These are phyloP conservation scores for Grifola frondosa DNA, from an alignment of 1,284 basidiomycete genomes.

Conservation along the genomic window DNA sequence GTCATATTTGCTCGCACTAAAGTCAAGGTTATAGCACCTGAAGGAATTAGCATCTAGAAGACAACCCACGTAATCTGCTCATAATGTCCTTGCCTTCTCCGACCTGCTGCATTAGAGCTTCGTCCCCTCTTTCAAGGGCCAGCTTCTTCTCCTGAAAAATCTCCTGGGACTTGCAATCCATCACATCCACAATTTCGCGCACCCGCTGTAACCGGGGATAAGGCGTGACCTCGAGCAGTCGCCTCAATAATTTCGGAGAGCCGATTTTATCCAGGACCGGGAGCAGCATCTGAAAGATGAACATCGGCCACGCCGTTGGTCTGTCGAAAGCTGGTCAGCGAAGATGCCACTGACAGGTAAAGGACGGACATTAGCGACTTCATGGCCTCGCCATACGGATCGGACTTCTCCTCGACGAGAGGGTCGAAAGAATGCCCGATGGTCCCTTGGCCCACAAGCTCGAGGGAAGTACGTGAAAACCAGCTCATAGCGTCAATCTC, in stretches of 20 bases:
- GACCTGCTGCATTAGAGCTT: constrained; percentile 10
- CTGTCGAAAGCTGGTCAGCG: not conserved
- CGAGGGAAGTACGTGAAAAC: constrained; percentile 8
- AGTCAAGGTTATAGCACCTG: too few species aligned
- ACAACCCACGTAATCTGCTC: constrained; percentile 26
- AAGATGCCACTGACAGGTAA: too few species aligned
- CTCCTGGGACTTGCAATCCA: constrained; percentile 2
- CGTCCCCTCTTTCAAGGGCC: constrained; percentile 11
- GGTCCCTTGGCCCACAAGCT: constrained; percentile 8
- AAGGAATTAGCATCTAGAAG: too few species aligned
- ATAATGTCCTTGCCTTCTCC: constrained; percentile 29
- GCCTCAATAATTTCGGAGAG: not conserved
- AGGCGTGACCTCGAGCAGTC: constrained; percentile 4
- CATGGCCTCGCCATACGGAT: constrained; percentile 20
- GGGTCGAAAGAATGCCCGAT: constrained; percentile 13
- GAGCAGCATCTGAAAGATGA: not conserved
- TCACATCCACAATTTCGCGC: constrained; percentile 9
- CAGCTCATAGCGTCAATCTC: constrained; percentile 8
- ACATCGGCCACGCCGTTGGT: not conserved
- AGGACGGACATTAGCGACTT: constrained; percentile 22
- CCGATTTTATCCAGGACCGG: not conserved
- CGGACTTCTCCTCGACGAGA: constrained; percentile 5
- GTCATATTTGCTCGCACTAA: constrained; percentile 29
- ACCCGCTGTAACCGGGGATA: constrained; percentile 3
- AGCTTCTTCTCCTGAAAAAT: constrained; percentile 16